These are phyloP conservation scores for Crassisporium funariophilum DNA, from an alignment of 768 basidiomycete species.

Conservation along the genomic window DNA sequence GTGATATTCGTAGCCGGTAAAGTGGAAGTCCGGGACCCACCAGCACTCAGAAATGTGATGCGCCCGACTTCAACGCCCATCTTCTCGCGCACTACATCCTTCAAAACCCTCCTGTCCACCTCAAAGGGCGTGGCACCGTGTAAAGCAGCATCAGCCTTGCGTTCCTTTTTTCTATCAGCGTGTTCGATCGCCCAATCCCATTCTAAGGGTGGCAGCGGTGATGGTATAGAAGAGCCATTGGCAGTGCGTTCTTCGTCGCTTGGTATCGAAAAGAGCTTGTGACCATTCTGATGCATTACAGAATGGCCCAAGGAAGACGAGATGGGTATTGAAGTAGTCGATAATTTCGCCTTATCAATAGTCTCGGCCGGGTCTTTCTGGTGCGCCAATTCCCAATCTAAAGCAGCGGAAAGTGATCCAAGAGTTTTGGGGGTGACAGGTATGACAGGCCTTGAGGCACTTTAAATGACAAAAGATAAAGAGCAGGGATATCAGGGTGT, in stretches of 20 bases:
- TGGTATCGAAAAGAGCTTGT: conserved; percentile 18
- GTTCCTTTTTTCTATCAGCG: conserved; percentile 66
- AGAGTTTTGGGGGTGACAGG: conserved; percentile 1
- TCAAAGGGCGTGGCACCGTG: conserved; percentile 70
- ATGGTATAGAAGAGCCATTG: conserved; percentile 5
- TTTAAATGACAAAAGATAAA: no score
- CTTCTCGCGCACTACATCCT: conserved; percentile 76
- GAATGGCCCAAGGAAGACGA: conserved; percentile 20
- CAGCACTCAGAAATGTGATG: conserved; percentile 75
- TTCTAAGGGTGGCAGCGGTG: conserved; percentile 36
- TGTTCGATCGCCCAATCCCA: conserved; percentile 79
- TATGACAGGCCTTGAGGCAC: no score
- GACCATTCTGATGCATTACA: conserved; percentile 37
- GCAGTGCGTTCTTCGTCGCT: conserved; percentile 12
- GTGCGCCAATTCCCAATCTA: conserved; percentile 1
- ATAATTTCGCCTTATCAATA: conserved; percentile 20
- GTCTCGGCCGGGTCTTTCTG: conserved; percentile 24
- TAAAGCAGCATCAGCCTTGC: conserved; percentile 59
- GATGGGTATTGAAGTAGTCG: conserved; percentile 1
- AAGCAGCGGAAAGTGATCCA: conserved; percentile 3
- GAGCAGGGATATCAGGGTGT: no score
- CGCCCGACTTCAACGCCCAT: conserved; percentile 65
- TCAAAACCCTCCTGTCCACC: conserved; percentile 73
- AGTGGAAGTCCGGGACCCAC: conserved; percentile 39
- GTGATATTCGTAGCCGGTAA: conserved; percentile 6